Evolutionary conservation across 1,284 basidiomycete genomes (phyloP), one percentile per base, ranked within the genome.

Genomic region (Cerrena zonata): DNA sequence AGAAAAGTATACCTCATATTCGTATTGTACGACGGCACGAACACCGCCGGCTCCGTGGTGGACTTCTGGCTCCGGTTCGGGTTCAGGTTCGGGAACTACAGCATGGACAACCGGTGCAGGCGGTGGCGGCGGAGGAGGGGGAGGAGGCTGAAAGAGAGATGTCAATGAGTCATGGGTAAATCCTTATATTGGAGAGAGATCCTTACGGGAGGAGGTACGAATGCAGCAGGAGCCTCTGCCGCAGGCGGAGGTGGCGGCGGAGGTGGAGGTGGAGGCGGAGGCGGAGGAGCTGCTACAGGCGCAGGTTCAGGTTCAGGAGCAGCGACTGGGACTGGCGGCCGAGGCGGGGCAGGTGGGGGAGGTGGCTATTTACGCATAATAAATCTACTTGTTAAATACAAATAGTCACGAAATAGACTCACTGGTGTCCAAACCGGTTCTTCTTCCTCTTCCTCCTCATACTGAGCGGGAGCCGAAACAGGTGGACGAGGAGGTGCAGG

Each of bases 1-100:
- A 24, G 25, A 7, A 15, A 24, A 38, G 54, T 66, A 10, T 49
- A 82, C 86, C 64, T 88, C 84, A 61, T 94, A 95, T 11, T 86
- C 84, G 66, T 84, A 94, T 24, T 87, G 58, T 1, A 86, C 86
- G 26, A 86, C 66, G 1, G 85, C 86, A 44, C 75, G 75, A 5
- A 78, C 51, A 59, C 68, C 50, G 57, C 57, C 5, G n/a, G 61
- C 56, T n/a, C 62, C 58, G 11, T 63, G 61, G 13, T 60, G 63
- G 12, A 67, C 64, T 45, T 64, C 72, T 7, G 70, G 65, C 50
- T 72, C 71, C 1, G 69, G 70, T 45, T 76, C 74, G 2, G 71
- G 68, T 51, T 76, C 74, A 2, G 72, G 68, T 30, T 70, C 71
- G 1, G 62, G 58, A 12, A 65, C 58, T 11, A 63, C 61, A 34